phyloP scores from a whole-genome alignment of 2,329 filamentous ascomycete species.

The Botryotinia calthae region DNA sequence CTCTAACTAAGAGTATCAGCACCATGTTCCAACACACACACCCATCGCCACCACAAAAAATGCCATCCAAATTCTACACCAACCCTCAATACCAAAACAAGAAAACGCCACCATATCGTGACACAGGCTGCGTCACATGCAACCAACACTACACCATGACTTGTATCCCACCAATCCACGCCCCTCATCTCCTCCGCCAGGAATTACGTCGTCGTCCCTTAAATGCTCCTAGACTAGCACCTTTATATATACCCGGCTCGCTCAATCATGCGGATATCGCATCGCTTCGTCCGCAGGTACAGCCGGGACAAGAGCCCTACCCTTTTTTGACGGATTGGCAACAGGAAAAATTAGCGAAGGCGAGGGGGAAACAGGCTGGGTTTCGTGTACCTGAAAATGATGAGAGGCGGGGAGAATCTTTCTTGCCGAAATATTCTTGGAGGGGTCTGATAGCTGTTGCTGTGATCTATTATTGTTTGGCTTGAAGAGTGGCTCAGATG shows the following conservation, averaged over 20 bases:
- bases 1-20: not conserved
- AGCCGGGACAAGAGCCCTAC: not conserved
- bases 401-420: not conserved
- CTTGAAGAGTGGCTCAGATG: not conserved
- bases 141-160: not conserved
- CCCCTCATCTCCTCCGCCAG: not conserved
- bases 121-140: not conserved
- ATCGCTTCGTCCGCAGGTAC: not conserved
- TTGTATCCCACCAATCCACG: not conserved
- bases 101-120: not conserved
- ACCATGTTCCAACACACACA: not conserved
- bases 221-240: not conserved
- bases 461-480: too few species aligned
- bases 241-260: too few species aligned
- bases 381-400: not conserved
- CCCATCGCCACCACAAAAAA: not conserved
- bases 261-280: not conserved
- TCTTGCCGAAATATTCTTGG: not conserved
- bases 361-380: too few species aligned
- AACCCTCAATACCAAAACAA: not conserved
- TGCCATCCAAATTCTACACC: not conserved
- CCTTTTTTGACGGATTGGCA: not conserved
- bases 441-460: not conserved
- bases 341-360: fast-evolving
- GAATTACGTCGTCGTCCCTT: not conserved